A percentile compares a stretch with the other conserved stretches of the same genome.
phyloP scores from a whole-genome alignment of 768 basidiomycete genomes.

The Pleurotus ostreatus region DNA sequence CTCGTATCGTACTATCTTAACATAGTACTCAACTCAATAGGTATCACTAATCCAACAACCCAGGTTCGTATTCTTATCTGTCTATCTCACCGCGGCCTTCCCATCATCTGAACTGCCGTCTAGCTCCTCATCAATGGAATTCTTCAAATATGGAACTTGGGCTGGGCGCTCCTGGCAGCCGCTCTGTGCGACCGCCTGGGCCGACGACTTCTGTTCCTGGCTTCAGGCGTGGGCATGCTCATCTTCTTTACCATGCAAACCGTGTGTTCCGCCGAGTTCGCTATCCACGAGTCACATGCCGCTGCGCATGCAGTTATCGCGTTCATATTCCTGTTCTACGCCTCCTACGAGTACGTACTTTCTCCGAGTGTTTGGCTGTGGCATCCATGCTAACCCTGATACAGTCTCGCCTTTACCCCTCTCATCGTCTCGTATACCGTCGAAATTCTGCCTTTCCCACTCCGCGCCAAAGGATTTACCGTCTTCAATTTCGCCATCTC shows the following conservation, averaged over 20 bases:
- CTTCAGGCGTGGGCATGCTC: constrained; percentile 38
- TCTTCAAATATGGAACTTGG: constrained; percentile 52
- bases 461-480: constrained; percentile 70
- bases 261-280: constrained; percentile 31
- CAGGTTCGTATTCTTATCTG: constrained; percentile 15
- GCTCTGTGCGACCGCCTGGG: constrained; percentile 46
- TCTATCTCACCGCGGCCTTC: not conserved
- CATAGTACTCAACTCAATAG: constrained; percentile 48
- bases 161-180: constrained; percentile 43
- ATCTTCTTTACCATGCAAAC: constrained; percentile 46
- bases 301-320: constrained; percentile 52
- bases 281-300: constrained; percentile 14
- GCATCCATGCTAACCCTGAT: not conserved
- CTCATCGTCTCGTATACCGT: constrained; percentile 63
- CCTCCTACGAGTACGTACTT: constrained; percentile 44
- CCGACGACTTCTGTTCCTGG: constrained; percentile 46
- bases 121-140: constrained; percentile 41
- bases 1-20: constrained; percentile 53
- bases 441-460: constrained; percentile 63
- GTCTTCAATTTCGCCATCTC: constrained; percentile 62
- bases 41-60: constrained; percentile 24
- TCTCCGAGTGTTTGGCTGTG: not conserved
- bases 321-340: constrained; percentile 59
- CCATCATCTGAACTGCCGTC: constrained; percentile 23
- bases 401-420: constrained; percentile 57